Evolutionary conservation across 1,284 basidiomycete species (phyloP).

Genomic region (Tylopilus sp.): DNA sequence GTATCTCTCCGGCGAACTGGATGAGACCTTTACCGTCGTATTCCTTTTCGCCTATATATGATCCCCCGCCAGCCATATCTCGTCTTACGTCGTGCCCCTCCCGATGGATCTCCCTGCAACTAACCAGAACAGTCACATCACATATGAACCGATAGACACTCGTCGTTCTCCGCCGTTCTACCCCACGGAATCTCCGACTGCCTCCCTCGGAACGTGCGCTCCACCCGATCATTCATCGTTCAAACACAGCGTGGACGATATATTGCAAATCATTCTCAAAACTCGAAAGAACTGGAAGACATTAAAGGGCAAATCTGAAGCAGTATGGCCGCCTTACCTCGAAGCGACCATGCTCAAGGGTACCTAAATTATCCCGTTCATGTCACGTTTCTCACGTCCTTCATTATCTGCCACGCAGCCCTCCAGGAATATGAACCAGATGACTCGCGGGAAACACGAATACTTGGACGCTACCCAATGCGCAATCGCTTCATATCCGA

Average conservation of each 20-base stretch:
- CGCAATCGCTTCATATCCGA: constrained; percentile 72
- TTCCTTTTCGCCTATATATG: constrained; percentile 28
- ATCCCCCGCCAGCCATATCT: constrained; percentile 2
- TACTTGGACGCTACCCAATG: constrained; percentile 68
- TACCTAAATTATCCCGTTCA: constrained; percentile 6
- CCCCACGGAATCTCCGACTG: constrained; percentile 7
- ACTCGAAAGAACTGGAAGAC: constrained; percentile 74
- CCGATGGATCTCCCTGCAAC: constrained; percentile 16
- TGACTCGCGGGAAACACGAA: constrained; percentile 62
- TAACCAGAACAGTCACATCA: constrained; percentile 4
- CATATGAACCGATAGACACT: not conserved
- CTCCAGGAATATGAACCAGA: constrained; percentile 65
- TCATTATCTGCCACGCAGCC: constrained; percentile 19
- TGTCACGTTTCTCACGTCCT: constrained; percentile 21
- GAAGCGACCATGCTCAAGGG: constrained; percentile 74
- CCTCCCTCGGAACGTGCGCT: constrained; percentile 5
- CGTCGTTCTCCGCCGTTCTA: not conserved
- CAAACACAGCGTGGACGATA: constrained; percentile 37
- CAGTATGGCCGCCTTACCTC: constrained; percentile 72
- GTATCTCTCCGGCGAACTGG: constrained; percentile 22
- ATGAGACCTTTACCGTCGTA: constrained; percentile 19
- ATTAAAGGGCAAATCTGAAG: constrained; percentile 57
- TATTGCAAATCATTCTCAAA: constrained; percentile 61
- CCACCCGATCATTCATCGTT: constrained; percentile 12
- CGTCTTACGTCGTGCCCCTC: constrained; percentile 4